A percentile compares a stretch with the other conserved stretches of the same genome.
Evolutionary conservation across 2,329 filamentous ascomycete species (phyloP).

Genomic region (Pochonia chlamydosporia): DNA sequence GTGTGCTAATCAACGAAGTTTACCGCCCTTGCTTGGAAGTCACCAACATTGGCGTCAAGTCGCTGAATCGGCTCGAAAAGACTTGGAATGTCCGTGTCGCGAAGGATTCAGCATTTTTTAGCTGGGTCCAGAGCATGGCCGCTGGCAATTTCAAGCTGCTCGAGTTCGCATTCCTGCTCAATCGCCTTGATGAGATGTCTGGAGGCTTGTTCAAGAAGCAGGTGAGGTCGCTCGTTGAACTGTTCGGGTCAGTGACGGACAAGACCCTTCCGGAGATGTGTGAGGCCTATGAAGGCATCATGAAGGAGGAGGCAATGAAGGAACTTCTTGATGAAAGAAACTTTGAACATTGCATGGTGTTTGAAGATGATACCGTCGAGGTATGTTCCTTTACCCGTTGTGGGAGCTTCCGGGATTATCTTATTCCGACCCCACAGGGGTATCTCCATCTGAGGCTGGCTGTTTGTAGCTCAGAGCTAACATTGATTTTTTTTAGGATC

Average conservation of each 20-base stretch:
- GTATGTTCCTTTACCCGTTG: slow-evolving; percentile 8
- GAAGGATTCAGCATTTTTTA: not conserved
- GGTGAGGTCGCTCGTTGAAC: slow-evolving; percentile 1
- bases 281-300: not conserved
- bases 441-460: no score
- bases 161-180: slow-evolving; percentile 11
- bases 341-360: slow-evolving; percentile 9
- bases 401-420: slow-evolving; percentile 9
- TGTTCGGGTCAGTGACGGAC: slow-evolving; percentile 4
- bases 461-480: no score
- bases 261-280: not conserved
- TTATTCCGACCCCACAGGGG: slow-evolving; percentile 13
- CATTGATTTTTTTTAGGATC: slow-evolving; percentile 18
- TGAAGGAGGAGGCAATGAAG: not conserved
- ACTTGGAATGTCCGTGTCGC: not conserved
- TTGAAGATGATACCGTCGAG: slow-evolving; percentile 5
- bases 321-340: slow-evolving; percentile 7
- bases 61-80: not conserved
- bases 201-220: not conserved
- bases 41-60: not conserved
- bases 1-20: not conserved
- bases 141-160: not conserved
- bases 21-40: not conserved
- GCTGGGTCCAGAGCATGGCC: not conserved
- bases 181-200: not conserved